Percentiles rank a stretch among this genome's conserved stretches.
Conservation (phyloP, 2,329 filamentous ascomycete species). For the Alternaria brassicicola region DNA sequence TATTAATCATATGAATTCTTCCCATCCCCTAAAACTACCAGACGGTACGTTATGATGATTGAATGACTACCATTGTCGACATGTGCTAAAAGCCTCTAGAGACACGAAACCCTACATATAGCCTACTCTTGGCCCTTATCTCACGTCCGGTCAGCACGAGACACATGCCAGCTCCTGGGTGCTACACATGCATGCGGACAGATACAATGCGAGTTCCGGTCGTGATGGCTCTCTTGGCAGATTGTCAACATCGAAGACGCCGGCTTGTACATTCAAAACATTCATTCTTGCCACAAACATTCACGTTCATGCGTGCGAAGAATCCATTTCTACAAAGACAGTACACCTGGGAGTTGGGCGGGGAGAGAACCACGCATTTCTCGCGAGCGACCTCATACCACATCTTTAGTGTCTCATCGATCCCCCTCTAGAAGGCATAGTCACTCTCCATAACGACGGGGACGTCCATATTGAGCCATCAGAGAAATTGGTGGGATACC, state of each 20-base stretch:
- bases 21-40: too few relatives aligned
- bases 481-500: neutral
- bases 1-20: too few relatives aligned
- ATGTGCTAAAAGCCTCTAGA: neutral
- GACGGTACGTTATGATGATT: too few relatives aligned
- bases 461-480: neutral
- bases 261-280: neutral
- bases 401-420: neutral
- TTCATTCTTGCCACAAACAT: neutral
- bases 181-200: neutral
- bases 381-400: neutral
- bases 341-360: neutral
- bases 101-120: neutral
- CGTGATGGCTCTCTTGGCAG: neutral
- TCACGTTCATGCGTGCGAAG: neutral
- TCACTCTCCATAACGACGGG: neutral
- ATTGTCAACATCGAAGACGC: too few relatives aligned
- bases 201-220: neutral
- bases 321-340: neutral
- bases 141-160: neutral
- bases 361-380: neutral
- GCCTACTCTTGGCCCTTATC: fast-evolving
- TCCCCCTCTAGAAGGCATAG: neutral
- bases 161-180: neutral
- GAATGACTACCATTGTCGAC: too few relatives aligned